These are phyloP conservation scores for Cladorrhinum samala DNA, from an alignment of 495 filamentous ascomycete species.

Conservation along the genomic window DNA sequence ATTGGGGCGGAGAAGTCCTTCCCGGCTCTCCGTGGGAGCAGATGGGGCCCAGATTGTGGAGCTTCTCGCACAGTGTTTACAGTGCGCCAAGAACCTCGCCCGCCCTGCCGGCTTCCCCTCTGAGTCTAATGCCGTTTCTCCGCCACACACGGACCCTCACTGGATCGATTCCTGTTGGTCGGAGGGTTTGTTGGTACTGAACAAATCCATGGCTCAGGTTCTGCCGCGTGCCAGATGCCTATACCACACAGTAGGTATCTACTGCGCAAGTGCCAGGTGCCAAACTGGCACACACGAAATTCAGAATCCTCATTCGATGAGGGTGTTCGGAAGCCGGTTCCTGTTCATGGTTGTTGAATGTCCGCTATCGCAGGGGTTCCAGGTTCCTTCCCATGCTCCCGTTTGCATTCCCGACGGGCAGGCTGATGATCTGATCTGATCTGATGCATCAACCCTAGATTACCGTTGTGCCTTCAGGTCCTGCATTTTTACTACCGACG, in stretches of 20 bases:
- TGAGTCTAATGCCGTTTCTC: constrained; percentile 20
- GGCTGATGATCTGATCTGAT: not conserved
- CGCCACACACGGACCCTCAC: constrained; percentile 7
- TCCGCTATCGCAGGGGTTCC: not conserved
- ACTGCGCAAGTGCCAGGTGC: not conserved
- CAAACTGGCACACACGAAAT: not conserved
- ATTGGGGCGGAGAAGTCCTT: constrained; percentile 7
- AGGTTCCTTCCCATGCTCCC: not conserved
- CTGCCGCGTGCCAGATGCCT: constrained; percentile 12
- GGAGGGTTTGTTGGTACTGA: constrained; percentile 1
- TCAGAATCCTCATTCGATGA: not conserved
- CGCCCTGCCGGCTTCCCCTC: constrained; percentile 13
- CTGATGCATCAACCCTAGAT: not conserved
- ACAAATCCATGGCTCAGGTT: constrained; percentile 26
- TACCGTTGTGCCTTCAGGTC: not conserved
- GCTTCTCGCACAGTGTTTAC: constrained; percentile 13
- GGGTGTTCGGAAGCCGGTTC: not conserved
- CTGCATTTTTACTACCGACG: not conserved
- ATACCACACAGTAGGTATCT: not conserved
- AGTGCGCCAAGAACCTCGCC: not conserved
- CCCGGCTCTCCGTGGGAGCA: constrained; percentile 22
- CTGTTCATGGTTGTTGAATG: not conserved
- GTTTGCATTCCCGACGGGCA: constrained; percentile 3
- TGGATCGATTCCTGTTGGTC: constrained; percentile 12
- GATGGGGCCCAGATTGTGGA: constrained; percentile 1